Percentiles rank a stretch among this genome's conserved stretches.
Conservation (phyloP, 495 filamentous ascomycete genomes). For the Pyronema domesticum region DNA sequence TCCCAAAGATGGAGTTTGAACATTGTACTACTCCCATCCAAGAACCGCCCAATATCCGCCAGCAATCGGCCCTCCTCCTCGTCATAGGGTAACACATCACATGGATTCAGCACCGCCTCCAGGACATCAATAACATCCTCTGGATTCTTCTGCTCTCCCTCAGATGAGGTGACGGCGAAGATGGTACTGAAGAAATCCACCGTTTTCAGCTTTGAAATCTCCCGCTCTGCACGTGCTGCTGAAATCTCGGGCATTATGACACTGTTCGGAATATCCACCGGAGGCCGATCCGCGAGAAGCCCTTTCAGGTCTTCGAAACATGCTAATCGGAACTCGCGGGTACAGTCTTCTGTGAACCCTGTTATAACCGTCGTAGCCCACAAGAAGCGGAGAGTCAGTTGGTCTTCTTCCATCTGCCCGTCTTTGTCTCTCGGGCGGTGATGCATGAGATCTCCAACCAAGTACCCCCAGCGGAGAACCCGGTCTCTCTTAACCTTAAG, state of each 20-base stretch:
- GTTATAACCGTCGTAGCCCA: slow-evolving; percentile 70
- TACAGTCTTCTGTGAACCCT: slow-evolving; percentile 46
- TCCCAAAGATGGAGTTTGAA: slow-evolving; percentile 75
- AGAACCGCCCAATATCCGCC: slow-evolving; percentile 63
- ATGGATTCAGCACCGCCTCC: slow-evolving; percentile 74
- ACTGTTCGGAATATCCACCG: slow-evolving; percentile 65
- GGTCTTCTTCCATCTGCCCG: slow-evolving; percentile 27
- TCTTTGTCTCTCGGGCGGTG: slow-evolving; percentile 17
- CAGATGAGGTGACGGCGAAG: slow-evolving; percentile 36
- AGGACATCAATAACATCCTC: slow-evolving; percentile 72
- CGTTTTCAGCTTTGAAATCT: slow-evolving; percentile 78
- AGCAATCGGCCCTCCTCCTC: slow-evolving; percentile 26
- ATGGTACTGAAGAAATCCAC: slow-evolving; percentile 90
- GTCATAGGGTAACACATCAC: slow-evolving; percentile 33
- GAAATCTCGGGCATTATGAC: slow-evolving; percentile 80
- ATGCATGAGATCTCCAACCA: slow-evolving; percentile 46
- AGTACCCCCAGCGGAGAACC: slow-evolving; percentile 53
- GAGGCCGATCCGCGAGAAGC: slow-evolving; percentile 28
- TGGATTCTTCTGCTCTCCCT: slow-evolving; percentile 43
- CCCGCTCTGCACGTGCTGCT: slow-evolving; percentile 56
- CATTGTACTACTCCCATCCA: slow-evolving; percentile 61
- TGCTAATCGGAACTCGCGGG: slow-evolving; percentile 58
- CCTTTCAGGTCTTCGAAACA: slow-evolving; percentile 59
- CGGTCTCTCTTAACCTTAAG: slow-evolving; percentile 46
- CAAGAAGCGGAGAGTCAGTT: slow-evolving; percentile 45